phyloP scores from a whole-genome alignment of 2,329 filamentous ascomycete genomes.

The Alternaria brassicicola region DNA sequence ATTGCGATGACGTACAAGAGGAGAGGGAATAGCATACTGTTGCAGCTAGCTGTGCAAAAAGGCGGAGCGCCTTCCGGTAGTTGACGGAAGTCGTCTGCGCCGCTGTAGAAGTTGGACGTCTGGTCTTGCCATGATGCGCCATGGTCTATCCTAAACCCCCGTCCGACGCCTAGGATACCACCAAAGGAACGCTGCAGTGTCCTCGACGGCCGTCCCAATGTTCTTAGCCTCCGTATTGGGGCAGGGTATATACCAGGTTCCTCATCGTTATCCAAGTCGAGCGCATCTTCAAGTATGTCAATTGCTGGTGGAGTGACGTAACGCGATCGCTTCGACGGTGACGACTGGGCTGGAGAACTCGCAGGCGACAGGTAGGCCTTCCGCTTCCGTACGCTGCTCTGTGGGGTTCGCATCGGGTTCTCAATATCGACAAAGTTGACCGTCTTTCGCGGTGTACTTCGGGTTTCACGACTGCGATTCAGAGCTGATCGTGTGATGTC shows the following conservation, averaged over 20 bases:
- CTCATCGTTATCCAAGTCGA: constrained; percentile 32
- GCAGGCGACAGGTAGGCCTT: constrained; percentile 50
- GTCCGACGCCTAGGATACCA: constrained; percentile 48
- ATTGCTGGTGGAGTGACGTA: constrained; percentile 38
- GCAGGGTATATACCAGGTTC: constrained; percentile 31
- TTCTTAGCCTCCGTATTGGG: constrained; percentile 49
- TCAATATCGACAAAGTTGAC: constrained; percentile 49
- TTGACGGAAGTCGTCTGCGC: constrained; percentile 60
- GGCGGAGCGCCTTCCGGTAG: constrained; percentile 62
- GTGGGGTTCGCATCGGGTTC: constrained; percentile 39
- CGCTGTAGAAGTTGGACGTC: constrained; percentile 65
- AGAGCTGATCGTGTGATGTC: constrained; percentile 57
- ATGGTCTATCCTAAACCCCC: constrained; percentile 51
- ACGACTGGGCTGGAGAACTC: constrained; percentile 50
- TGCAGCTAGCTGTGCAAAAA: constrained; percentile 70
- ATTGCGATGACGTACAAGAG: neutral
- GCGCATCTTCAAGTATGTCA: constrained; percentile 42
- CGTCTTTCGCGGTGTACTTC: constrained; percentile 47
- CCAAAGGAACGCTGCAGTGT: constrained; percentile 56
- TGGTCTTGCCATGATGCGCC: constrained; percentile 63
- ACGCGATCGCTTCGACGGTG: constrained; percentile 49
- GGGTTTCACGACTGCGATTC: constrained; percentile 46
- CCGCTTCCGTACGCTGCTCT: constrained; percentile 44
- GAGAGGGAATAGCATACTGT: constrained; percentile 57
- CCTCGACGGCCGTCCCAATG: constrained; percentile 44